Percentiles rank a stretch among this genome's conserved stretches.
phyloP scores from a whole-genome alignment of 306 rosid genomes.

The Acmispon strigosus region DNA sequence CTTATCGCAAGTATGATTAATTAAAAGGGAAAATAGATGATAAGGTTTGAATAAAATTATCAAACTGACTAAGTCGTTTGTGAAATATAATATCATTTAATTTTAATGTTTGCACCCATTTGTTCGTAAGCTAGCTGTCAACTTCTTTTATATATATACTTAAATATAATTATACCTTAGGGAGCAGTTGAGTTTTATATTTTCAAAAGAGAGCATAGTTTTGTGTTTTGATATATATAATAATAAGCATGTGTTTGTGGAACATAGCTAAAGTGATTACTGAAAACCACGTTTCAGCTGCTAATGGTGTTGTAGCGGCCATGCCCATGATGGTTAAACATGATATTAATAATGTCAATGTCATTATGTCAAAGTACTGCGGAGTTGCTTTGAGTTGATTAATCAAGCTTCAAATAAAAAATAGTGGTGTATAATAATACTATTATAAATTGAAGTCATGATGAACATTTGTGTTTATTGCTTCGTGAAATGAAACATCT shows the following conservation, averaged over 20 bases:
- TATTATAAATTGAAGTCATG: conserved; percentile 6
- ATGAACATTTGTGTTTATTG: conserved; percentile 8
- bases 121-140: conserved; percentile 41
- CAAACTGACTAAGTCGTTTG: conserved; percentile 25
- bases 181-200: conserved; percentile 16
- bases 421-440: not conserved
- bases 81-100: conserved; percentile 19
- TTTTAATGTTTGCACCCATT: conserved; percentile 14
- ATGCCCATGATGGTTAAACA: conserved; percentile 11
- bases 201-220: conserved; percentile 13
- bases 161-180: conserved; percentile 8
- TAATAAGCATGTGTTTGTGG: too few relatives aligned
- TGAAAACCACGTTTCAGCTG: conserved; percentile 15
- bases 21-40: not conserved
- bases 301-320: conserved; percentile 15
- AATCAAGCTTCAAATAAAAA: not conserved
- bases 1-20: too few relatives aligned
- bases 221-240: not conserved
- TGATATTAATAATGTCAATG: conserved; percentile 13
- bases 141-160: conserved; percentile 13
- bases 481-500: not conserved
- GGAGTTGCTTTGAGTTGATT: conserved; percentile 5
- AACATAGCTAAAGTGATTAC: not conserved
- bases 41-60: not conserved
- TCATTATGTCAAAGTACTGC: conserved; percentile 19